Base-by-base conservation (phyloP, 495 filamentous ascomycete genomes). In the Aspergillus bertholletiae region DNA sequence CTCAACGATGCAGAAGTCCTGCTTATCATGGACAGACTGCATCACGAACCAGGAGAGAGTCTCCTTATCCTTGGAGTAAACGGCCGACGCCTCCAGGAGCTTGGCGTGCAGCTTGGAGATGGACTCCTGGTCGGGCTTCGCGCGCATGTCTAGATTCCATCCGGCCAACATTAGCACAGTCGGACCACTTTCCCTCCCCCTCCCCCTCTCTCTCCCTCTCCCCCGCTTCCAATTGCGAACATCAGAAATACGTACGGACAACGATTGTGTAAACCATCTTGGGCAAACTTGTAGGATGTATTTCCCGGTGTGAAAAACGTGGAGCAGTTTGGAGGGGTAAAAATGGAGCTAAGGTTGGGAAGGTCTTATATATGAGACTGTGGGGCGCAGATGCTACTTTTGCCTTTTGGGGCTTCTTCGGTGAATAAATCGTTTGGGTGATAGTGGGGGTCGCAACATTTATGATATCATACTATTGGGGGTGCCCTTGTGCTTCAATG, bases 1-100 rank as follows among this genome's bases (percentile, higher is more conserved):
- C 75, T 88, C 85, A 50, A 88, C 84, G 58, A 88, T 85, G 5
- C 81, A 84, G 69, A 88, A 87, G 32, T 82, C 81, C 59, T 84
- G 77, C 52, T 74, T 73, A 66, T 87, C 85, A 57, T 79, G 71
- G 43, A 81, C 73, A 55, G 79, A 80, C 65, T 87, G 84, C 85
- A 87, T 84, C 34, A 85, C 83, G 67, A 83, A 80, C 84, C 85
- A 88, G 17, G 79, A 77, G 50, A 87, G 60, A 0, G 82, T 85
- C 74, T 87, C 85, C 64, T 81, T 80, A 71, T 87, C 84, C 58
- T 84, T 74, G 46, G 77, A 79, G 70, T 87, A 87, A 28, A 87
- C 75, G 56, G 76, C 73, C 7, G 79, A 80, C 13, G 84, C 85
- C 63, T 88, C 84, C 64, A 84, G 76, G 54, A 88, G 79, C 72